Evolutionary conservation across 1,139 yeast genomes (phyloP), one percentile per base, ranked within the genome.

Genomic region (Yamadazyma atmosphaerica): DNA sequence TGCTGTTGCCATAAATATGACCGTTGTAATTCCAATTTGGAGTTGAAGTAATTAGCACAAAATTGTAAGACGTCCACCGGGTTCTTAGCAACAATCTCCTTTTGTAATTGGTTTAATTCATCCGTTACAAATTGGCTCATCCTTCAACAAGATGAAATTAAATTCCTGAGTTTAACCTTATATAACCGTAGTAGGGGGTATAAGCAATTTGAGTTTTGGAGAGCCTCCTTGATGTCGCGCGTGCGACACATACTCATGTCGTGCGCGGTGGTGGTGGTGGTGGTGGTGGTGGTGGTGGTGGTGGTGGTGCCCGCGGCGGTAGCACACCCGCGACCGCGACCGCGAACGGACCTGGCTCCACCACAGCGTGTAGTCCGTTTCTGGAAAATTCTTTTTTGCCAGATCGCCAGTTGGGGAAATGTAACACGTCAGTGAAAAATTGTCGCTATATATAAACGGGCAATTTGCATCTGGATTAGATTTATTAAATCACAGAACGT

Each of bases 11-110:
- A 79, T 40, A 77, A 64, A 34, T 72, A 72, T 29, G 68, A 56
- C 56, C 89, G 72, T 56, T 83, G 86, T 29, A 76, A 71, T 49
- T 78, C 83, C 44, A 85, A 65, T 47, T 81, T 77, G 36, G 71
- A 58, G 53, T 75, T 76, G 65, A 85, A 85, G 60, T 81, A 83
- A 56, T 81, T 77, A 44, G 86, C 84, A 54, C 90, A 82, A 61
- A 84, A 86, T 57, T 85, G 90, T 45, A 85, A 61, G 22, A 84
- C 68, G 55, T 85, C 90, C 14, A 68, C 60, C 2, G 95, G 95
- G 50, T 81, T 77, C 52, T 79, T 77, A 38, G 74, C 66, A 38
- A 72, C 66, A 45, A 85, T 69, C 57, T 82, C 87, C 52, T 71
- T 74, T 59, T 81, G 82, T 58, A 83, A 78, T 46, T 71, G 78